Conservation (phyloP, 2,329 filamentous ascomycete species). For the Diaporthe sp. region DNA sequence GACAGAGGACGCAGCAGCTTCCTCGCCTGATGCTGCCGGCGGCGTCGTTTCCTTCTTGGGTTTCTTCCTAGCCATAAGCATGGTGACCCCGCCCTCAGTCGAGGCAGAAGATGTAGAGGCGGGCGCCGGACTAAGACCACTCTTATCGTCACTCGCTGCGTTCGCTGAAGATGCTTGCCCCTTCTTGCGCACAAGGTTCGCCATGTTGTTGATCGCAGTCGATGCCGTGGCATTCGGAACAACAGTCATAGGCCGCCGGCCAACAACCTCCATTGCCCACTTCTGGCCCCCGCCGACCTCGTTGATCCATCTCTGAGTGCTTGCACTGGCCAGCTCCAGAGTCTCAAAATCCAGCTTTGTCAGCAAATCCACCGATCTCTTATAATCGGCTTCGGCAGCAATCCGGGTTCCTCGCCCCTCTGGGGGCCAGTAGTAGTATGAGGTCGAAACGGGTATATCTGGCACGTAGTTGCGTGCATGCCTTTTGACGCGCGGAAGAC, state of each 20-base stretch:
- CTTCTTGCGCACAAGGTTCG: conserved; percentile 59
- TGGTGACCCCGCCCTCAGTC: conserved; percentile 13
- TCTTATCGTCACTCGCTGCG: conserved; percentile 41
- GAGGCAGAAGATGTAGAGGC: conserved; percentile 38
- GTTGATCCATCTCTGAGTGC: conserved; percentile 78
- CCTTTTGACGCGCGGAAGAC: conserved; percentile 76
- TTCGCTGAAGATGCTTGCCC: conserved; percentile 56
- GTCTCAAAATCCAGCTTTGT: conserved; percentile 81
- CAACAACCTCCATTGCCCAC: conserved; percentile 67
- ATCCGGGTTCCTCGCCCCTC: conserved; percentile 74
- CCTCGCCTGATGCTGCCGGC: background rate
- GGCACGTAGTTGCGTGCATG: conserved; percentile 63
- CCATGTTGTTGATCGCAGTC: conserved; percentile 60
- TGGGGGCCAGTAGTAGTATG: conserved; percentile 76
- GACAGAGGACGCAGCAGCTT: background rate
- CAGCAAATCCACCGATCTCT: conserved; percentile 76
- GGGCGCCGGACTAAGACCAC: background rate
- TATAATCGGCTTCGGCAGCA: conserved; percentile 75
- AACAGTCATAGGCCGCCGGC: conserved; percentile 45
- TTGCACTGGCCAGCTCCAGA: conserved; percentile 71
- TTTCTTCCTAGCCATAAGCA: conserved; percentile 37
- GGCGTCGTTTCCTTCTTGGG: conserved; percentile 28
- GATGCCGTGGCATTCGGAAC: conserved; percentile 14
- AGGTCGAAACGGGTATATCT: conserved; percentile 64
- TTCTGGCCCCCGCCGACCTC: conserved; percentile 70